Evolutionary conservation across 2,329 filamentous ascomycete genomes (phyloP), one percentile per base, ranked within the genome.

Genomic region (Drechslera avenae): DNA sequence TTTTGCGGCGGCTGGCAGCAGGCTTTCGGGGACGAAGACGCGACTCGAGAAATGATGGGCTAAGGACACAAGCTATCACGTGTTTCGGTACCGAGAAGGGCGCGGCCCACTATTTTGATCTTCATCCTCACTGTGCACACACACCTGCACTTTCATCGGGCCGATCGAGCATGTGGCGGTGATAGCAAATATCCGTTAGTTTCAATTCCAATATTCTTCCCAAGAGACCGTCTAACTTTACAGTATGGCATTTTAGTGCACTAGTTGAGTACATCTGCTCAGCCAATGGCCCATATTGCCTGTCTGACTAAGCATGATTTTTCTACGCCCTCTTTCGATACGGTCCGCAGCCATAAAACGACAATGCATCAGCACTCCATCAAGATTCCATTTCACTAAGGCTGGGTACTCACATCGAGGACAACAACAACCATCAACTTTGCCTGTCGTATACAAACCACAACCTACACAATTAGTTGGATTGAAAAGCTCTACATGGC

Each of bases 31-130:
- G 21, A 39, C 21, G 39, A 30, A 33, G 54, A 47, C 42, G 44
- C 36, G 41, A 46, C 32, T 23, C 34, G n/a, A 10, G 32, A 28
- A 32, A 45, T 40, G 17, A 33, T 28, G 39, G 46, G 23, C 23
- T 23, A 17, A 6, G 19, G 19, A 21, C 19, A 21, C 19, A 21
- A 30, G 4, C 8, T 3, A 28, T 60, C 55, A 60, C 55, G 55
- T 60, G 55, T 7, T n/a, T n/a, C n/a, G n/a, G n/a, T 8, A 21
- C 35, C 52, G 57, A 31, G 52, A 17, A 35, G 34, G 56, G 55
- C 48, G 55, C 42, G 52, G 46, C 48, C 32, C 33, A 41, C 23
- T 37, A 26, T 23, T 37, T 39, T 8, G 26, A 13, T 10, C 26
- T 28, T 28, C 26, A 28, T 10, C 26, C 10, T 28, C 26, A 28